Conservation (phyloP, 441 rosid genomes). For the Melastoma candidum region DNA sequence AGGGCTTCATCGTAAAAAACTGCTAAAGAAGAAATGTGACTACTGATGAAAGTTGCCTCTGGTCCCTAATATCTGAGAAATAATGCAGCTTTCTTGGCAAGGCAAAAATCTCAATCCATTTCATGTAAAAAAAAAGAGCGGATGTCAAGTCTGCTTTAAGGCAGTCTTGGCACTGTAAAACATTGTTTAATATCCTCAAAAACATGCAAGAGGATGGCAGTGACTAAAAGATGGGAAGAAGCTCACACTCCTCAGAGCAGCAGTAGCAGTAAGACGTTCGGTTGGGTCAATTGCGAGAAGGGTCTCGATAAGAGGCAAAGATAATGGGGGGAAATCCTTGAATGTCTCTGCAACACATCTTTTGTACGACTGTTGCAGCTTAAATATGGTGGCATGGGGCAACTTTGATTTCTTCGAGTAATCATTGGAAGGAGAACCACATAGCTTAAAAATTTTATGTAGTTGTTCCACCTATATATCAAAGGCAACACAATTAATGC, state of each 20-base stretch:
- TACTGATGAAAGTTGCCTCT: neutral
- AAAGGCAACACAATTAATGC: slow-evolving; percentile 3
- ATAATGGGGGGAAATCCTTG: slow-evolving; percentile 39
- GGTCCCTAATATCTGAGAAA: slow-evolving; percentile 1
- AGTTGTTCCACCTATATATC: slow-evolving; percentile 55
- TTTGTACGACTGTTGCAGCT: slow-evolving; percentile 46
- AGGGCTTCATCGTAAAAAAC: slow-evolving; percentile 47
- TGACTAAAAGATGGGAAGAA: slow-evolving; percentile 2
- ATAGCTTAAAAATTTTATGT: slow-evolving; percentile 34
- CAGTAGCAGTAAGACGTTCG: slow-evolving; percentile 42
- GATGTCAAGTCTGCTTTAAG: too few relatives aligned
- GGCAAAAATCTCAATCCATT: too few relatives aligned
- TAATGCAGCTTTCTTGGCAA: too few relatives aligned
- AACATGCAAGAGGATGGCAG: neutral
- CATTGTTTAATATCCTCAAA: too few relatives aligned
- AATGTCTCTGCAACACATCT: slow-evolving; percentile 42
- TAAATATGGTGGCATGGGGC: slow-evolving; percentile 53
- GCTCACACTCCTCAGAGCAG: slow-evolving; percentile 44
- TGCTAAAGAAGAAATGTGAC: slow-evolving; percentile 19
- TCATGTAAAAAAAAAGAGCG: too few relatives aligned
- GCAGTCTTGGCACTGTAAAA: neutral
- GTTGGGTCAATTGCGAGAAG: slow-evolving; percentile 54
- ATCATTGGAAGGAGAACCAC: slow-evolving; percentile 63
- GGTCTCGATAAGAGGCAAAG: slow-evolving; percentile 46
- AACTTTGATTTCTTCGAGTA: slow-evolving; percentile 54